Evolutionary conservation across 1,284 basidiomycete species (phyloP).

Genomic region (Earliella scabrosa): DNA sequence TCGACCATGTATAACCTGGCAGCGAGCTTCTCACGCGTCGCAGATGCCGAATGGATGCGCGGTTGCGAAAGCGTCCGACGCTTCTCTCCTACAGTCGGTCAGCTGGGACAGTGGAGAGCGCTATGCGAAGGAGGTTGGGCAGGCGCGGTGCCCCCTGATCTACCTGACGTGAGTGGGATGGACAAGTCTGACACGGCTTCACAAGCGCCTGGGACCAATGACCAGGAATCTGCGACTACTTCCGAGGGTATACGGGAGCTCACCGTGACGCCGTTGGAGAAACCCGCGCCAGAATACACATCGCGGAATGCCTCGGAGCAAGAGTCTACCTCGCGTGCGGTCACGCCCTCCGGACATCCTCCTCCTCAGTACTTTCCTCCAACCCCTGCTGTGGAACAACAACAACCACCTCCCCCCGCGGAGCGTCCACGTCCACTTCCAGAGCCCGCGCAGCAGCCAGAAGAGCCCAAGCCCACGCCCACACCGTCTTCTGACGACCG

Average conservation of each 20-base stretch:
- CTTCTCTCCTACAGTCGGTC: conserved; percentile 66
- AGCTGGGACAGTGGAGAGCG: conserved; percentile 69
- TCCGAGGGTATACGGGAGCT: conserved; percentile 7
- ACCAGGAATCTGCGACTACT: conserved; percentile 1
- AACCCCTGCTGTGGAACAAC: not conserved
- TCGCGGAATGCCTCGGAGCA: conserved; percentile 28
- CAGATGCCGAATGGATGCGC: conserved; percentile 77
- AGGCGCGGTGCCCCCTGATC: conserved; percentile 55
- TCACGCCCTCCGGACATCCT: conserved; percentile 25
- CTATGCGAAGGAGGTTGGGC: conserved; percentile 78
- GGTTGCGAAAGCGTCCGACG: conserved; percentile 72
- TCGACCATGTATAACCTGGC: conserved; percentile 63
- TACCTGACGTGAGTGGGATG: conserved; percentile 45
- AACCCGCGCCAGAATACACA: conserved; percentile 30
- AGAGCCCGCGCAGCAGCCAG: not conserved
- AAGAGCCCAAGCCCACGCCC: not conserved
- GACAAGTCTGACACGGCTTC: conserved; percentile 4
- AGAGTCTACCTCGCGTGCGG: conserved; percentile 23
- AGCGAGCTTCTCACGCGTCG: conserved; percentile 65
- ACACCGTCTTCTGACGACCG: not conserved
- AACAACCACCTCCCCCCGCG: conserved; percentile 1
- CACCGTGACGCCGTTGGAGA: conserved; percentile 9
- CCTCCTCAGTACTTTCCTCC: conserved; percentile 27
- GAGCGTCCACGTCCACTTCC: not conserved
- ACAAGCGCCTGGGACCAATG: conserved; percentile 6